A percentile compares a stretch with the other conserved stretches of the same genome.
These are phyloP conservation scores for Fusarium bactridioides DNA, from an alignment of 2,329 filamentous ascomycete species.

Conservation along the genomic window DNA sequence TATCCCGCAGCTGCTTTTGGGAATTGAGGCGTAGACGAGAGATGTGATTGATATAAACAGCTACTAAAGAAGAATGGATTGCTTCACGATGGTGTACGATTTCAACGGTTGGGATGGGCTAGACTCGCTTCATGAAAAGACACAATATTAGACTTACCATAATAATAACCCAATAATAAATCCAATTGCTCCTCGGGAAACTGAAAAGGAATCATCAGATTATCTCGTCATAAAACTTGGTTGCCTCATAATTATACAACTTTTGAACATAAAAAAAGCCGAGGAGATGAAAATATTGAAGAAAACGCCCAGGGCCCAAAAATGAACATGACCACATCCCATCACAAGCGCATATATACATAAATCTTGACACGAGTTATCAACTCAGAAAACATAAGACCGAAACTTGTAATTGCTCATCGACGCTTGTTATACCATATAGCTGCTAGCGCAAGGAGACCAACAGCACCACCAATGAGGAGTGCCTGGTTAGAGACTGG, in stretches of 20 bases:
- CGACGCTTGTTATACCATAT: constrained; percentile 48
- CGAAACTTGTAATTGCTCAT: constrained; percentile 12
- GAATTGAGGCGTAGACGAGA: constrained; percentile 37
- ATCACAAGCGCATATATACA: constrained; percentile 25
- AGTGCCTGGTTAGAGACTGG: constrained; percentile 43
- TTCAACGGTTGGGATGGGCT: constrained; percentile 4
- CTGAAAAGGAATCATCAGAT: constrained; percentile 2
- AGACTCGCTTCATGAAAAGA: neutral
- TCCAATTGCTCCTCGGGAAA: neutral
- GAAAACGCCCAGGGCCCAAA: constrained; percentile 26
- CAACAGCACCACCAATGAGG: constrained; percentile 47
- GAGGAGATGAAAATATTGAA: neutral
- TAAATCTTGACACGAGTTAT: constrained; percentile 9
- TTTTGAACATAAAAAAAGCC: constrained; percentile 2
- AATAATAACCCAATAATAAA: constrained; percentile 4
- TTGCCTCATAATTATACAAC: constrained; percentile 23
- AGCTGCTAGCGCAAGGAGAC: constrained; percentile 50
- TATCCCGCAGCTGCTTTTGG: constrained; percentile 71
- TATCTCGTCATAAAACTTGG: constrained; percentile 4
- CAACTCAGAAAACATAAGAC: constrained; percentile 1
- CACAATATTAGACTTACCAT: neutral
- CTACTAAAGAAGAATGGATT: neutral
- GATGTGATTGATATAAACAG: neutral
- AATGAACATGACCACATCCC: constrained; percentile 21
- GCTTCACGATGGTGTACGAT: constrained; percentile 22